Conservation (phyloP, 1,284 basidiomycete species). For the Agroathelia rolfsii region DNA sequence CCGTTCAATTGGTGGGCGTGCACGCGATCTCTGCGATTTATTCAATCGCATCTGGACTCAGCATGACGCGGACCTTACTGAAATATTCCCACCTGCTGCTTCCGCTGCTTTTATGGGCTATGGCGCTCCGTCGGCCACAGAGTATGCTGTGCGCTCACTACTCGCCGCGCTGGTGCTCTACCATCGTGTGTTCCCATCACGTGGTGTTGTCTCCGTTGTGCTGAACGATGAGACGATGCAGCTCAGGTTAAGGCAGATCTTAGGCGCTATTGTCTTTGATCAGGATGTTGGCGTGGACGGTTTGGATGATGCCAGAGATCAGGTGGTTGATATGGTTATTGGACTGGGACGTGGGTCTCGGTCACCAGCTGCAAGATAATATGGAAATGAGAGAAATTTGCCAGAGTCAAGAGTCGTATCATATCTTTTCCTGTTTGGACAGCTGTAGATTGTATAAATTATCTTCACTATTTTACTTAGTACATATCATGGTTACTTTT, state of each 20-base stretch:
- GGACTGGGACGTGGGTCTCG: no score
- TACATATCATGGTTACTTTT: no score
- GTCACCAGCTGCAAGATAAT: no score
- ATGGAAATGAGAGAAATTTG: no score
- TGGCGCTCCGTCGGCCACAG: no score
- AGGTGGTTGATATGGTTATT: conserved; percentile 57
- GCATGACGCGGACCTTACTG: conserved; percentile 18
- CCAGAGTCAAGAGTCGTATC: no score
- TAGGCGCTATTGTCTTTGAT: conserved; percentile 57
- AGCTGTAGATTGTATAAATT: no score
- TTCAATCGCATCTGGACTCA: conserved; percentile 45
- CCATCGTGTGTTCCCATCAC: conserved; percentile 41
- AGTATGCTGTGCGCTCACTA: conserved; percentile 37
- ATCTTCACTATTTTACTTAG: no score
- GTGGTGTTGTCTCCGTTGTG: conserved; percentile 47
- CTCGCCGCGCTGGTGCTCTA: conserved; percentile 49
- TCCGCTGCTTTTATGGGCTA: no score
- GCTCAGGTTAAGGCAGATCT: conserved; percentile 34
- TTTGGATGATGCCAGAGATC: conserved; percentile 59
- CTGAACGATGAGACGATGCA: conserved; percentile 29
- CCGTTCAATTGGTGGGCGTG: conserved; percentile 46
- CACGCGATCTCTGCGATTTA: conserved; percentile 39
- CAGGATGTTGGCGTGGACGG: conserved; percentile 20
- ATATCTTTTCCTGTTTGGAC: no score
- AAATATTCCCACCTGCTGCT: conserved; percentile 14